Base-by-base conservation (phyloP, 225 moss, liverwort and hornwort genomes). In the Rhytidiadelphus loreus region DNA sequence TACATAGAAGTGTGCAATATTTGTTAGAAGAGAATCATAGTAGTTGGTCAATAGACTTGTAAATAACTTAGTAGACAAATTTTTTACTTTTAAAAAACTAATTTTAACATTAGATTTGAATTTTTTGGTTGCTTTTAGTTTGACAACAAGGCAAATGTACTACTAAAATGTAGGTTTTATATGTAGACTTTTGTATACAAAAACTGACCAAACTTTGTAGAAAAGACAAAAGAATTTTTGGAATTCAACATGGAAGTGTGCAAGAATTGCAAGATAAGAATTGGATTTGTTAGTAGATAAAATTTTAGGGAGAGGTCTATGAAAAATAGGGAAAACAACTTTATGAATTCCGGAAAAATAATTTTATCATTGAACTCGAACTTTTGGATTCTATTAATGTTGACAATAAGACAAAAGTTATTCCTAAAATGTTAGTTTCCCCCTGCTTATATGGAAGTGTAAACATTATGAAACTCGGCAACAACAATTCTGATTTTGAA, bases 31-130 rank as follows among this genome's bases (percentile, higher is more conserved):
- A 9, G 16, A 70, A 14, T 26, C 1, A 1, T 43, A 71, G 20
- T 48, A 19, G 7, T 48, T 48, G 12, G 7, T 48, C 2, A 15
- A 0, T 0, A 4, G 1, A 20, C 7, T 30, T 0, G 0, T 46
- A 41, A 18, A 46, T 44, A 44, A 2, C n/a, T 16, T 44, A 17
- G 0, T 6, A 16, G 1, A 0, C 8, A 70, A 25, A 15, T 41
- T 25, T 70, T 17, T 72, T 1, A 17, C 6, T 44, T 18, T 30
- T 0, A 0, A 19, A 48, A 73, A 74, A 4, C 1, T 11, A 9
- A 7, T 44, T 18, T 29, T 11, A 18, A 30, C 2, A 46, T 48
- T 48, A 46, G 16, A 48, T 0, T 48, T 0, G 17, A 72, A 46
- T 29, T 44, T 72, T 72, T 46, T 46, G 9, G 30, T 74, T 74